These are phyloP conservation scores for Aspergillus sp. DNA, from an alignment of 2,329 filamentous ascomycete genomes.

Conservation along the genomic window DNA sequence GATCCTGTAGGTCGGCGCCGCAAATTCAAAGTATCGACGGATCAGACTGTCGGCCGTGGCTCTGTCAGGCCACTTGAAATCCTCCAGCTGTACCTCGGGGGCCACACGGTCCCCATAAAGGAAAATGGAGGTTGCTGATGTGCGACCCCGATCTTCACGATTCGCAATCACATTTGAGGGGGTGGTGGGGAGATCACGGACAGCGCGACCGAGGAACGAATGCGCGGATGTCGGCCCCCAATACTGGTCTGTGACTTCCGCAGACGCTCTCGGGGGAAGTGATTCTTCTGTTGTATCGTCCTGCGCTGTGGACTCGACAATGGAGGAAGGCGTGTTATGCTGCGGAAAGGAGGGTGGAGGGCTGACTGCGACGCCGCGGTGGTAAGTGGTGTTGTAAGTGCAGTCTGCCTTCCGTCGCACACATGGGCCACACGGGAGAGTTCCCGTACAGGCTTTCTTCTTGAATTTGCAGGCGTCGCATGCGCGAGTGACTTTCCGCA, in stretches of 20 bases:
- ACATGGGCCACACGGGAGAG: conserved; percentile 21
- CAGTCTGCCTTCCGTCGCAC: conserved; percentile 13
- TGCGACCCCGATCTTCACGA: background rate
- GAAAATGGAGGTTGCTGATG: conserved; percentile 17
- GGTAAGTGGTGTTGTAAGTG: conserved; percentile 22
- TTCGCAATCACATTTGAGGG: conserved; percentile 8
- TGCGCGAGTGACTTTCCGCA: conserved; percentile 24
- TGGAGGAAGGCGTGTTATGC: background rate
- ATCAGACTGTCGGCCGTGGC: conserved; percentile 12
- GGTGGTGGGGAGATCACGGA: conserved; percentile 15
- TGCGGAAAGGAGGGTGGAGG: conserved; percentile 15
- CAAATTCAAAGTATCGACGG: conserved; percentile 25
- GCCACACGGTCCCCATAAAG: conserved; percentile 19
- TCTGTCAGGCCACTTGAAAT: conserved; percentile 19
- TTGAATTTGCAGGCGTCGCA: conserved; percentile 24
- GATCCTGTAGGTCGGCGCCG: conserved; percentile 22
- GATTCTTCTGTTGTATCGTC: background rate
- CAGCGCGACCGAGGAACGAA: conserved; percentile 21
- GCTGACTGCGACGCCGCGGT: conserved; percentile 19
- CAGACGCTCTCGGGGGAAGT: background rate
- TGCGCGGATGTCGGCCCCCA: conserved; percentile 24
- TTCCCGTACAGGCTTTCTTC: conserved; percentile 25
- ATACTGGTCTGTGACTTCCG: conserved; percentile 19
- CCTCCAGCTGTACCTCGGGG: conserved; percentile 6
- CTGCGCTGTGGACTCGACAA: background rate